Evolutionary conservation across 2,329 filamentous ascomycete genomes (phyloP).

Genomic region (Aureobasidium vineae): DNA sequence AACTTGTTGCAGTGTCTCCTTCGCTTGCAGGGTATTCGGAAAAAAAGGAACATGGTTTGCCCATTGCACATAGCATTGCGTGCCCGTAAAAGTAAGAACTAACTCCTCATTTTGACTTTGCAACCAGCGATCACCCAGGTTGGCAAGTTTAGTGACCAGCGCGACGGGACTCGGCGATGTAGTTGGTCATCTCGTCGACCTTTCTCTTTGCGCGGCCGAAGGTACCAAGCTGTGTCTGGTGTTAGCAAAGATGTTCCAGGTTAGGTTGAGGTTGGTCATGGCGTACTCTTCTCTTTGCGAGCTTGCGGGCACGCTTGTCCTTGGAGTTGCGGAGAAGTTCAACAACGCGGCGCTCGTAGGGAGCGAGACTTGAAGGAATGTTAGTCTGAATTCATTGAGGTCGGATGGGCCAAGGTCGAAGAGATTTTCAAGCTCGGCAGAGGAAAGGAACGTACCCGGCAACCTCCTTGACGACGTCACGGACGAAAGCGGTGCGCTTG

Average conservation of each 20-base stretch:
- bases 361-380: slow-evolving; percentile 41
- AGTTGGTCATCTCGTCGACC: slow-evolving; percentile 97
- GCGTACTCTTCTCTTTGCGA: slow-evolving; percentile 97
- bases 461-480: slow-evolving; percentile 98
- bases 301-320: slow-evolving; percentile 98
- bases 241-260: slow-evolving; percentile 24
- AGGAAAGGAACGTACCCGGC: slow-evolving; percentile 66
- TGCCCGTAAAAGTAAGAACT: slow-evolving; percentile 23
- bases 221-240: slow-evolving; percentile 73
- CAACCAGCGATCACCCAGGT: slow-evolving; percentile 24
- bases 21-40: slow-evolving; percentile 20
- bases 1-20: slow-evolving; percentile 4
- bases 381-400: slow-evolving; percentile 29
- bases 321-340: slow-evolving; percentile 99
- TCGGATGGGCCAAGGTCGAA: neutral
- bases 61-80: slow-evolving; percentile 23
- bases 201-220: slow-evolving; percentile 99
- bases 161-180: slow-evolving; percentile 94
- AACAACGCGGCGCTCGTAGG: slow-evolving; percentile 94
- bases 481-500: slow-evolving; percentile 95
- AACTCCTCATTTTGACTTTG: slow-evolving; percentile 26
- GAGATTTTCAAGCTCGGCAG: neutral
- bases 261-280: slow-evolving; percentile 30
- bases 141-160: slow-evolving; percentile 60
- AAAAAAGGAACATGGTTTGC: slow-evolving; percentile 18